Evolutionary conservation across 305 asterid species (phyloP).

Genomic region (Coffea humblotiana): DNA sequence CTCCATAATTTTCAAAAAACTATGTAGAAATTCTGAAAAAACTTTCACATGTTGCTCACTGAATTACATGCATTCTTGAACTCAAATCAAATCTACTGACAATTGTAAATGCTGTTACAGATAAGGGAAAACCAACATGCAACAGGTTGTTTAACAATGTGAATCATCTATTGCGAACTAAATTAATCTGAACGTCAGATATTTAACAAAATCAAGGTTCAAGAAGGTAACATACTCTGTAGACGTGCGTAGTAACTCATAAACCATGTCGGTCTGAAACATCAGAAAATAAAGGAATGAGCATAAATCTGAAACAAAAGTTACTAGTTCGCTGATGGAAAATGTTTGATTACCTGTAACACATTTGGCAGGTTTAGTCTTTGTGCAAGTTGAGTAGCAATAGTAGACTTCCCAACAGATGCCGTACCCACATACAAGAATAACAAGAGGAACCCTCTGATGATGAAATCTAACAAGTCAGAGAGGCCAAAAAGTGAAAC

Average conservation of each 20-base stretch:
- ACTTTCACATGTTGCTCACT: not conserved
- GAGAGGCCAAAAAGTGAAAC: conserved; percentile 20
- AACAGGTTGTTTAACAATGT: not conserved
- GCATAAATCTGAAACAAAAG: conserved; percentile 18
- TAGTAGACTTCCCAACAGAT: conserved; percentile 95
- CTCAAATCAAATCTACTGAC: not conserved
- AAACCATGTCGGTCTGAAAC: conserved; percentile 94
- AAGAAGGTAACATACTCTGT: conserved; percentile 74
- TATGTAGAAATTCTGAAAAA: not conserved
- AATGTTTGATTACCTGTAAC: conserved; percentile 58
- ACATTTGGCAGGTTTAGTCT: conserved; percentile 96
- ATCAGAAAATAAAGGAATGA: conserved; percentile 26
- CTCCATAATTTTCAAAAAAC: not conserved
- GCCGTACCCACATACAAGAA: conserved; percentile 99
- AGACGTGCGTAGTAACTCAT: conserved; percentile 91
- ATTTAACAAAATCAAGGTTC: conserved; percentile 22
- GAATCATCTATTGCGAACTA: not conserved
- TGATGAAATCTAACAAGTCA: conserved; percentile 73
- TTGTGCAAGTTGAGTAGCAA: conserved; percentile 97
- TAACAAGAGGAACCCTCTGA: conserved; percentile 95
- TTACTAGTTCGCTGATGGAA: conserved; percentile 4
- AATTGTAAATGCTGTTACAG: not conserved
- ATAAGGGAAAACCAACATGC: not conserved
- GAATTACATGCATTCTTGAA: not conserved
- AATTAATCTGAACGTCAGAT: conserved; percentile 2